Conservation (phyloP, 108 stramenopile species). For the Nitzschia palea region DNA sequence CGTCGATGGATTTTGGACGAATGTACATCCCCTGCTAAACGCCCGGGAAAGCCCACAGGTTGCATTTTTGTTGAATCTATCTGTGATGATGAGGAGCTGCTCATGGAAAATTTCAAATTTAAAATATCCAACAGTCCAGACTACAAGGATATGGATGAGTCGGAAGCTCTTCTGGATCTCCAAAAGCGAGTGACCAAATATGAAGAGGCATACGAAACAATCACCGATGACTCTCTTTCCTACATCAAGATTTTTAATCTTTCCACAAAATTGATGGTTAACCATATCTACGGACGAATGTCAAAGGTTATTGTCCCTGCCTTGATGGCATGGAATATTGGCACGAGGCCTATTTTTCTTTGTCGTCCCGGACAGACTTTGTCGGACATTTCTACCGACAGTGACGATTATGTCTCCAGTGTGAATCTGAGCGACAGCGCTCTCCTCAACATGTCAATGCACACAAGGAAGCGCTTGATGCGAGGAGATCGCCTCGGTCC, state of each 20-base stretch:
- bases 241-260: constrained; percentile 96
- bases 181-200: constrained; percentile 82
- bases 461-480: constrained; percentile 26
- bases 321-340: constrained; percentile 91
- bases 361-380: constrained; percentile 85
- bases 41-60: constrained; percentile 70
- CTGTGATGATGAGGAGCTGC: constrained; percentile 90
- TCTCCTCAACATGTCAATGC: constrained; percentile 31
- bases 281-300: constrained; percentile 84
- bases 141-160: constrained; percentile 66
- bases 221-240: constrained; percentile 87
- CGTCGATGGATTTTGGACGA: constrained; percentile 79
- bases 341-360: constrained; percentile 81
- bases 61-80: constrained; percentile 95
- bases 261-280: constrained; percentile 78
- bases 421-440: constrained; percentile 15
- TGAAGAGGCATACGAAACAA: constrained; percentile 90
- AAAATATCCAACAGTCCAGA: constrained; percentile 85
- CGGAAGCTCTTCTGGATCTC: constrained; percentile 84
- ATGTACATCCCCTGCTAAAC: constrained; percentile 58
- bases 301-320: constrained; percentile 86
- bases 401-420: constrained; percentile 41
- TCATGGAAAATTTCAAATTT: constrained; percentile 76
- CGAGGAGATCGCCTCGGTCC: constrained; percentile 67
- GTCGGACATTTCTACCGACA: constrained; percentile 41